Evolutionary conservation across 176 grass and related monocot genomes (phyloP).

Genomic region (Oryza meyeriana): DNA sequence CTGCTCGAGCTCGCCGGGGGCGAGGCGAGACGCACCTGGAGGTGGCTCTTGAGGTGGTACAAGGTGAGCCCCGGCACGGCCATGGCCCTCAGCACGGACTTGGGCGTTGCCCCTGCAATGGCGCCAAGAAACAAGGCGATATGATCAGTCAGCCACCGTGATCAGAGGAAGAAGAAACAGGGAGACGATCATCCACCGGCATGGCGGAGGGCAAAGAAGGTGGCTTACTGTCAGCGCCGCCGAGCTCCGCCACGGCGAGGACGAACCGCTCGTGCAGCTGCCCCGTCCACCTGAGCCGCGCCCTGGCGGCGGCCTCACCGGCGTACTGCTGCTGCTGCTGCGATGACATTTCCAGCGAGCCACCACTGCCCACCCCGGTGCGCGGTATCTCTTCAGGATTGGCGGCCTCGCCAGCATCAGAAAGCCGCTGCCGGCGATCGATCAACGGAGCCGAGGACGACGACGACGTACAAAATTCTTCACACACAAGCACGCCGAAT

Average conservation of each 20-base stretch:
- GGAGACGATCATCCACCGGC: background rate
- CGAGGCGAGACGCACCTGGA: slow-evolving; percentile 43
- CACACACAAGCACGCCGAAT: background rate
- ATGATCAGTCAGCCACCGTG: background rate
- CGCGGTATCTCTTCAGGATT: background rate
- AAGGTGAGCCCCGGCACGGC: slow-evolving; percentile 73
- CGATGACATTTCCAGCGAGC: slow-evolving; percentile 37
- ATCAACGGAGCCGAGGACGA: background rate
- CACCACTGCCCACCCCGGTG: slow-evolving; percentile 24
- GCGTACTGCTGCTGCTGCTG: slow-evolving; percentile 5
- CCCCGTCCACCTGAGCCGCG: slow-evolving; percentile 73
- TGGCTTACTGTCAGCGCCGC: slow-evolving; percentile 71
- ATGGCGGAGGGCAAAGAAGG: background rate
- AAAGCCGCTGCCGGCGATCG: slow-evolving; percentile 29
- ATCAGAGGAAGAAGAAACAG: background rate
- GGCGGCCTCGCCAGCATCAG: slow-evolving; percentile 39
- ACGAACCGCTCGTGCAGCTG: slow-evolving; percentile 73
- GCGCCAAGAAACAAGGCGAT: background rate
- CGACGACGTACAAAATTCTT: background rate
- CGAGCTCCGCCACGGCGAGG: slow-evolving; percentile 63
- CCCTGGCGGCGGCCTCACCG: slow-evolving; percentile 35
- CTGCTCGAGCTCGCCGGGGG: background rate
- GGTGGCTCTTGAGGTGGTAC: slow-evolving; percentile 92
- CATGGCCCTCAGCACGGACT: slow-evolving; percentile 71
- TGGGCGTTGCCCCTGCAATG: slow-evolving; percentile 81